Percentiles rank a stretch among this genome's conserved stretches.
Evolutionary conservation across 371 early-diverging fungal genomes (phyloP).

Genomic region (Apophysomyces sp.): DNA sequence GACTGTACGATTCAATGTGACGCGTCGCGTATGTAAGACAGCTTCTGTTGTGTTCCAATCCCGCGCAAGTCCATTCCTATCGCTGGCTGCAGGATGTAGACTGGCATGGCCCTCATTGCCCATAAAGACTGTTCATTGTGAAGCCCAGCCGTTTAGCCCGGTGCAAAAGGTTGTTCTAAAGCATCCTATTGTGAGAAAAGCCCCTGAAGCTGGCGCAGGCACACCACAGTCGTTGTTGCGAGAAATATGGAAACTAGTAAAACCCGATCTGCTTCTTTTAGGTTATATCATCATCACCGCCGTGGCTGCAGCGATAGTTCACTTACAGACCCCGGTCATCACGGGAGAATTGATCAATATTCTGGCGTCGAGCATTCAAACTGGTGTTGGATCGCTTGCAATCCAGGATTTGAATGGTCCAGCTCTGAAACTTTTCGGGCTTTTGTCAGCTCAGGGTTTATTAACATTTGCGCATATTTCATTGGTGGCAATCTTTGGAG

Average conservation of each 20-base stretch:
- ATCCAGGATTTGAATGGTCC: constrained; percentile 48
- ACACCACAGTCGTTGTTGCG: constrained; percentile 14
- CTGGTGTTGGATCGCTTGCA: constrained; percentile 20
- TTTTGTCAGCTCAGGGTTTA: constrained; percentile 63
- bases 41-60: not conserved
- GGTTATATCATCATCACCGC: constrained; percentile 58
- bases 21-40: not conserved
- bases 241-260: constrained; percentile 50
- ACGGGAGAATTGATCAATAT: constrained; percentile 76
- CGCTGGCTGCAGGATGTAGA: not conserved
- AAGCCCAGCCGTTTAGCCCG: constrained; percentile 5
- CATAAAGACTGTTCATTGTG: constrained; percentile 15
- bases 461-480: constrained; percentile 75
- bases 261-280: constrained; percentile 56
- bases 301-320: constrained; percentile 65
- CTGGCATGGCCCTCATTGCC: not conserved
- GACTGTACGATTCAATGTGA: not conserved
- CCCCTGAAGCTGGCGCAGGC: not conserved
- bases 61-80: not conserved
- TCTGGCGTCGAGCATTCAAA: constrained; percentile 47
- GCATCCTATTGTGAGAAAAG: constrained; percentile 5
- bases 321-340: constrained; percentile 67
- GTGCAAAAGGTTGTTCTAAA: not conserved
- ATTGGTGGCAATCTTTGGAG: constrained; percentile 73
- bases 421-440: constrained; percentile 53